A percentile compares a stretch with the other conserved stretches of the same genome.
Conservation (phyloP, 2,329 filamentous ascomycete genomes). For the Elsinoe batatas region DNA sequence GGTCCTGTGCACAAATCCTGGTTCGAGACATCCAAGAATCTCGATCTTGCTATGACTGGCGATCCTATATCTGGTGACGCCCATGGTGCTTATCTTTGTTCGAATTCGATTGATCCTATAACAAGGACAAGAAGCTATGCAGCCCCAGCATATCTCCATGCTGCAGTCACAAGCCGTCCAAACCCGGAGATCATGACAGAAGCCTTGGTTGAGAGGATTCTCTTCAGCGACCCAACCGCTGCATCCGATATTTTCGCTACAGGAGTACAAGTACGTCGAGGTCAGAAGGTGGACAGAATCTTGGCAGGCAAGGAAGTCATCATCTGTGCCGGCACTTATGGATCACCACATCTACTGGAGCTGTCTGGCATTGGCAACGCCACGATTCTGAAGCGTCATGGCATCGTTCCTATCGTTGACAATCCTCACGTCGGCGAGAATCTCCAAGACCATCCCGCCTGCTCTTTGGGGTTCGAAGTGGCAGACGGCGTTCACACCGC, state of each 20-base stretch:
- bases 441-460: constrained; percentile 37
- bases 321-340: constrained; percentile 47
- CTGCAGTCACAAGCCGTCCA: neutral
- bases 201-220: constrained; percentile 17
- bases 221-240: neutral
- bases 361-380: constrained; percentile 46
- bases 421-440: constrained; percentile 38
- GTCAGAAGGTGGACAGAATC: neutral
- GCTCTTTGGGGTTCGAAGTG: constrained; percentile 19
- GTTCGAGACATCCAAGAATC: constrained; percentile 15
- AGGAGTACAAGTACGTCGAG: neutral
- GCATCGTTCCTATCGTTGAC: constrained; percentile 30
- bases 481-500: constrained; percentile 16
- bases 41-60: constrained; percentile 13
- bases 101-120: constrained; percentile 15
- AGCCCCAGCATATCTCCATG: constrained; percentile 2
- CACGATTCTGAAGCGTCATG: constrained; percentile 30
- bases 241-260: neutral
- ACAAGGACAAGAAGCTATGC: constrained; percentile 18
- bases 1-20: constrained; percentile 16
- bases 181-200: constrained; percentile 1
- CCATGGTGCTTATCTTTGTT: neutral
- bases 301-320: constrained; percentile 40
- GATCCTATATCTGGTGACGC: constrained; percentile 16
- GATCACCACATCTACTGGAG: constrained; percentile 50